These are phyloP conservation scores for Mucor indicus DNA, from an alignment of 371 early-diverging fungal species.

Conservation along the genomic window DNA sequence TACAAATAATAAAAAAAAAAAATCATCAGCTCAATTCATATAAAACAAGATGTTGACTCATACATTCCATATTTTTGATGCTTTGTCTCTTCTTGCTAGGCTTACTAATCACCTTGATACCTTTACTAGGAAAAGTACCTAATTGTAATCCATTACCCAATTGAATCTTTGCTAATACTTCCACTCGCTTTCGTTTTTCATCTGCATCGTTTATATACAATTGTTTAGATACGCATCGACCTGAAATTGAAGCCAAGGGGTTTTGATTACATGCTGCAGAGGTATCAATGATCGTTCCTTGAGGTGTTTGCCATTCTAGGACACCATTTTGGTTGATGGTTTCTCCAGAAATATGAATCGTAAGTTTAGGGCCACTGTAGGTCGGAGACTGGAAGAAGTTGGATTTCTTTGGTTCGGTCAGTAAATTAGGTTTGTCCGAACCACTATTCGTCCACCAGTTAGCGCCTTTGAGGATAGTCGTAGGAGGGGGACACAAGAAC, in stretches of 20 bases:
- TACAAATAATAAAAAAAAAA: neutral
- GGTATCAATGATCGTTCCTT: constrained; percentile 30
- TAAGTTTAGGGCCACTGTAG: constrained; percentile 33
- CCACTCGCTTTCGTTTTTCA: constrained; percentile 77
- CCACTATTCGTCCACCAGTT: constrained; percentile 55
- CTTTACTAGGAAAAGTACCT: constrained; percentile 72
- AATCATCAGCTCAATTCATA: neutral
- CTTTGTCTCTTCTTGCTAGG: constrained; percentile 85
- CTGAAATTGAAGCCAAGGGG: constrained; percentile 36
- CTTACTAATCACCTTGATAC: constrained; percentile 84
- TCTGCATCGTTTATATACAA: constrained; percentile 84
- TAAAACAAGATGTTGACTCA: too few relatives aligned
- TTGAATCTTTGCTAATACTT: constrained; percentile 70
- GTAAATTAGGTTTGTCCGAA: constrained; percentile 11
- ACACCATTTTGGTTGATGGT: constrained; percentile 36
- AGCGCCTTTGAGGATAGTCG: constrained; percentile 70
- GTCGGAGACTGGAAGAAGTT: constrained; percentile 7
- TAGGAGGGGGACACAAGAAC: constrained; percentile 82
- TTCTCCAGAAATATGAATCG: constrained; percentile 49
- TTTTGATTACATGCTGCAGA: constrained; percentile 18
- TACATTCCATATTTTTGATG: constrained; percentile 79
- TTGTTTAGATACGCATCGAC: constrained; percentile 78
- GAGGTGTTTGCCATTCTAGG: constrained; percentile 40
- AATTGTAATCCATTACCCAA: constrained; percentile 61
- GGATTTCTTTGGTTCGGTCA: constrained; percentile 24